Evolutionary conservation across 768 basidiomycete genomes (phyloP), one percentile per base, ranked within the genome.

Genomic region (Mycena indigotica): DNA sequence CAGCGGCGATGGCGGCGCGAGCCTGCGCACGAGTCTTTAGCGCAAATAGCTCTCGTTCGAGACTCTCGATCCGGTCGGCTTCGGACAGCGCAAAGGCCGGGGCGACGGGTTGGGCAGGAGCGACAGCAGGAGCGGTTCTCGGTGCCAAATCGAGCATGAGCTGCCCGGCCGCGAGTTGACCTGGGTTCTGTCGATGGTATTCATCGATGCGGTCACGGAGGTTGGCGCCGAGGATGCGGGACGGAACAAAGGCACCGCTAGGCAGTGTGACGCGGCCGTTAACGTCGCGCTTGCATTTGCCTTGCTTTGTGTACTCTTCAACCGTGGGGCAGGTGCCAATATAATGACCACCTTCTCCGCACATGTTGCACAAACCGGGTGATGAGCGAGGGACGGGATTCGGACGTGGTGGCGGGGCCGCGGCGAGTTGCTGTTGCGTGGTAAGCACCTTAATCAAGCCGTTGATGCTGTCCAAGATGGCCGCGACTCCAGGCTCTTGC

Each of bases 251-350:
- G n/a, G 56, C 52, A 3, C 70, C 68, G 3, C 59, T 52, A 0
- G 65, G 58, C 3, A 72, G 61, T 0, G 65, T 62, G 0, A 73
- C 67, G 15, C 66, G 64, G 0, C 63, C 67, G 2, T 66, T 57
- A 5, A 52, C 40, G 38, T 73, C 66, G 4, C 66, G 62, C 39
- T 60, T 69, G 23, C 65, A 60, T 15, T 68, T 65, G 6, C 66
- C 65, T 1, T 57, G 60, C 1, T 46, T 48, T 3, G 46, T 56
- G 39, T 65, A 67, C 15, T 66, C 53, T 10, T 56, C 49, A 44
- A 68, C 66, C 2, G 57, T 45, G 3, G 62, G 52, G 50, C 69
- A 69, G 15, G 57, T 30, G 2, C 64, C 51, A 39, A 69, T 69
- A 48, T 61, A 65, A 48, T 72, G 67, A 1, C 25, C 44, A 1